These are phyloP conservation scores for Croton setiger DNA, from an alignment of 441 rosid species.

Conservation along the genomic window DNA sequence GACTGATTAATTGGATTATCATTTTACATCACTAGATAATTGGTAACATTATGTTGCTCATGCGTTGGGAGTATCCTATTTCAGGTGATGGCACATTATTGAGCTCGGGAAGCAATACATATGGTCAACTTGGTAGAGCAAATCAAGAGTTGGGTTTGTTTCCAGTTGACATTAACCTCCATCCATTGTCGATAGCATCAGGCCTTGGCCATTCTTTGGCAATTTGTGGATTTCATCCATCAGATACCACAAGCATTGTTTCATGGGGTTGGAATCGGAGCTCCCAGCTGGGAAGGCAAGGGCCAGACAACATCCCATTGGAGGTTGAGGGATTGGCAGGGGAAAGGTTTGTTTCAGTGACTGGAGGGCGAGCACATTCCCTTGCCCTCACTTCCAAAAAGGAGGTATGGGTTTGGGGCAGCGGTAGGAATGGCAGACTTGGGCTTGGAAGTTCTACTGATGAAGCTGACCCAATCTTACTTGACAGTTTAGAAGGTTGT, in stretches of 20 bases:
- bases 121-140: constrained; percentile 76
- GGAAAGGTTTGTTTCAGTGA: constrained; percentile 45
- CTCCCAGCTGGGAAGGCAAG: constrained; percentile 76
- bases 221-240: constrained; percentile 37
- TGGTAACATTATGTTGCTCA: background rate
- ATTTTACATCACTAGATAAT: background rate
- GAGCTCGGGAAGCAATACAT: constrained; percentile 77
- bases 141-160: constrained; percentile 53
- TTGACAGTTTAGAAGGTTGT: constrained; percentile 52
- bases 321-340: constrained; percentile 49
- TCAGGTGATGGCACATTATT: constrained; percentile 67
- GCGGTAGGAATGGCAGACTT: constrained; percentile 85
- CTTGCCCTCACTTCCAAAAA: constrained; percentile 57
- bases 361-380: constrained; percentile 83
- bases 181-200: constrained; percentile 45
- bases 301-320: constrained; percentile 47
- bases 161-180: constrained; percentile 44
- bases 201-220: constrained; percentile 96
- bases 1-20: background rate
- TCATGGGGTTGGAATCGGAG: constrained; percentile 95
- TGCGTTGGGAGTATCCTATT: constrained; percentile 17
- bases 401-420: constrained; percentile 87
- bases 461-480: constrained; percentile 57
- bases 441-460: constrained; percentile 78
- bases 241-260: constrained; percentile 28